Conservation (phyloP, 768 basidiomycete genomes). For the Hydnomerulius pinastri region DNA sequence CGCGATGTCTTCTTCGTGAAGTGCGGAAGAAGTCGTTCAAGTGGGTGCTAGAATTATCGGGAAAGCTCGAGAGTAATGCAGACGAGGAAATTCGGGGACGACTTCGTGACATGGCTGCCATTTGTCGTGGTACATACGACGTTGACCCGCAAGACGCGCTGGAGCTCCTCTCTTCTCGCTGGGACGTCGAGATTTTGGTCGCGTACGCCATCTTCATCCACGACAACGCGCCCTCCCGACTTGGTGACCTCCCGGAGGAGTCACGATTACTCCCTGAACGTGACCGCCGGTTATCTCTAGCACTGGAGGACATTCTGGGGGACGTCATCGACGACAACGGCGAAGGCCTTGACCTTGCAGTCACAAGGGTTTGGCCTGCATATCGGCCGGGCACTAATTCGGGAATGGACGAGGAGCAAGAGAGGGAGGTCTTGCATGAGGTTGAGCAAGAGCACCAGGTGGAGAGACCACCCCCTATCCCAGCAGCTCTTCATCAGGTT, state of each 20-base stretch:
- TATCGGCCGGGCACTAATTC: conserved; percentile 8
- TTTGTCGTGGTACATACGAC: conserved; percentile 40
- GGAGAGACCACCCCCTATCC: conserved; percentile 32
- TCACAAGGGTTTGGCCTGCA: conserved; percentile 24
- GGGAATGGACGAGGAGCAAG: conserved; percentile 42
- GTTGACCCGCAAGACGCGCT: conserved; percentile 21
- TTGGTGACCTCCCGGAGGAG: background rate
- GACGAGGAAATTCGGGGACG: conserved; percentile 10
- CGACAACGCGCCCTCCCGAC: conserved; percentile 24
- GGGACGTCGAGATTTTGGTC: conserved; percentile 29
- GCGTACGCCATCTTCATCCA: conserved; percentile 33
- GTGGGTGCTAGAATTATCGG: conserved; percentile 35
- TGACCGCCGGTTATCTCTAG: conserved; percentile 30
- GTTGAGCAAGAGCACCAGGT: conserved; percentile 37
- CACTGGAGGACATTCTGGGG: conserved; percentile 18
- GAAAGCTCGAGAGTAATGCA: conserved; percentile 10
- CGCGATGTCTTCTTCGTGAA: conserved; percentile 25
- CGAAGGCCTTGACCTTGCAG: conserved; percentile 6
- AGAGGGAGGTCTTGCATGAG: conserved; percentile 44
- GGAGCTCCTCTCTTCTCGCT: conserved; percentile 4
- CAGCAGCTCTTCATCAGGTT: conserved; percentile 28
- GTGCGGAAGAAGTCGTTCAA: conserved; percentile 29
- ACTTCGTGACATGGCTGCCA: conserved; percentile 35
- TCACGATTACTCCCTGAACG: conserved; percentile 25
- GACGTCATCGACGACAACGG: conserved; percentile 10